A percentile compares a stretch with the other conserved stretches of the same genome.
Conservation (phyloP, 192 early-diverging fungal species). For the Coemansia reversa region DNA sequence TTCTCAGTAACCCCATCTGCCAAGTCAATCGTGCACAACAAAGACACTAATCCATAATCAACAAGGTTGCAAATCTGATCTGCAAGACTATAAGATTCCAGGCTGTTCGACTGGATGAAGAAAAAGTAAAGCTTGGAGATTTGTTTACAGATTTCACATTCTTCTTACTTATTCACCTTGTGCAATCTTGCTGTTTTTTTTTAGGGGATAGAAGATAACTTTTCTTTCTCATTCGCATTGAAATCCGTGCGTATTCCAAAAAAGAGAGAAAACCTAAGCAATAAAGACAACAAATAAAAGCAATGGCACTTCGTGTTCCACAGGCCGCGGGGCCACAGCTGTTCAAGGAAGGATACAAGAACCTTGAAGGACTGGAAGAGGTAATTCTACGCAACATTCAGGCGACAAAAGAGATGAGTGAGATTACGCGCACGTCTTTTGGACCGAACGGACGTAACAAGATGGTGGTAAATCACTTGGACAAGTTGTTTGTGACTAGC, state of each 20-base stretch:
- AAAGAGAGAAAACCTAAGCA: too few species aligned
- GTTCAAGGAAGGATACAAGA: slow-evolving; percentile 96
- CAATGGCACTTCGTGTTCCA: slow-evolving; percentile 89
- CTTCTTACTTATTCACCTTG: too few species aligned
- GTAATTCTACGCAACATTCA: slow-evolving; percentile 93
- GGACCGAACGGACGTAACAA: slow-evolving; percentile 98
- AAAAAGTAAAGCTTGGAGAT: too few species aligned
- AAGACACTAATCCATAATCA: too few species aligned
- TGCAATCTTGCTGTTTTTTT: too few species aligned
- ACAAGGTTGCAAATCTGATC: too few species aligned
- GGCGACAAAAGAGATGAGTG: slow-evolving; percentile 89
- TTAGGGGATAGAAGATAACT: too few species aligned
- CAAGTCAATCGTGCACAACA: neutral
- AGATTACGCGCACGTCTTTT: slow-evolving; percentile 91
- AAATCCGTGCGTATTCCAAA: too few species aligned
- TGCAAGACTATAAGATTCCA: too few species aligned
- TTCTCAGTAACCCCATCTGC: too few species aligned
- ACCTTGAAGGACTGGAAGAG: slow-evolving; percentile 94
- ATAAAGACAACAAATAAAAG: neutral
- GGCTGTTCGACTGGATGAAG: too few species aligned
- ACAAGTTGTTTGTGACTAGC: slow-evolving; percentile 97
- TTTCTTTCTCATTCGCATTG: neutral
- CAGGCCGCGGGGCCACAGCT: slow-evolving; percentile 79
- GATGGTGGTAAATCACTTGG: slow-evolving; percentile 98
- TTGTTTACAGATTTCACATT: too few species aligned